Evolutionary conservation across 2,329 filamentous ascomycete species (phyloP), one percentile per base, ranked within the genome.

Genomic region (Didymella glomerata): DNA sequence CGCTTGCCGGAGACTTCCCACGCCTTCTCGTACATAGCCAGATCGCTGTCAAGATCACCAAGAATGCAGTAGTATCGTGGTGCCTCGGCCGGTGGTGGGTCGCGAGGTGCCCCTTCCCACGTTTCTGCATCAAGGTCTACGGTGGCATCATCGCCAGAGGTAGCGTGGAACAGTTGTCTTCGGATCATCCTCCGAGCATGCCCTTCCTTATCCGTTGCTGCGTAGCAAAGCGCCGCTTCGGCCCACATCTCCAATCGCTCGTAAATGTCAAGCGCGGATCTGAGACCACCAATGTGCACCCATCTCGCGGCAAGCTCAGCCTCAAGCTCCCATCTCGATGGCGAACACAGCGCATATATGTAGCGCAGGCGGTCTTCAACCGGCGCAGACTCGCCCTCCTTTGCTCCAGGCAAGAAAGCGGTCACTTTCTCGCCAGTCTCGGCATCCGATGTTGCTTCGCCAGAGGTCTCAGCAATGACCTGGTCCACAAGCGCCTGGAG

Each of bases 401-500:
- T 90, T 0, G 90, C 84, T 34, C 88, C 87, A 0, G 93, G 93
- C 25, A 98, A 83, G 80, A 98, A 97, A 0, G 91, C 90, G 0
- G 90, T 88, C 0, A 91, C 85, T 46, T 88, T 69, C 16, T 68
- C 66, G 2, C 71, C 70, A 1, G 72, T 68, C 40, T 70, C 67
- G 3, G 64, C 68, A 49, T 71, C 66, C 14, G 66, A 64, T 1
- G 67, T 71, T 11, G 64, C 46, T 41, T 72, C 63, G 0, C 70
- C 71, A 3, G 84, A 82, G 0, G 92, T 98, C 61, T 98, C 93
- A 0, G 92, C 91, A 59, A 99, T 88, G 51, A 99, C 90, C 72
- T 99, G 95, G 68, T 99, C 95, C 1, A 97, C 93, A 0, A 99
- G 87, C 1, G 93, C 93, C 77, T 99, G 95, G 66, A 99, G 85